Conservation (phyloP, 2,329 filamentous ascomycete species). For the Hymenoscyphus occultus region DNA sequence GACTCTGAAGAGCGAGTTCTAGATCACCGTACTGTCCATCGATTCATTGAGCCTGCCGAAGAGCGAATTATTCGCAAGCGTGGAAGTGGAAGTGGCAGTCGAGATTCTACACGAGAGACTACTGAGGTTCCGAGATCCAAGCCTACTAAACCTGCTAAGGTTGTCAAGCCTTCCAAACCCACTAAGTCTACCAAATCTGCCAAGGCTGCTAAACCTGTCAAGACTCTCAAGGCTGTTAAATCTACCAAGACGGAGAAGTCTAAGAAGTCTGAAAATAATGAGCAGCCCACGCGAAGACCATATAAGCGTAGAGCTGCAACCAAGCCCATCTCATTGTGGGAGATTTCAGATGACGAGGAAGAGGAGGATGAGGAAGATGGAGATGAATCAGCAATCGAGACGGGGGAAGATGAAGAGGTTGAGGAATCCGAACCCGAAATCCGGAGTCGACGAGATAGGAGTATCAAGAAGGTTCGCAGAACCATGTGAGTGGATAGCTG, state of each 20-base stretch:
- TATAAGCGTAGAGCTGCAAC: not conserved
- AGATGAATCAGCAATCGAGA: not conserved
- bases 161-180: not conserved
- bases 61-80: constrained; percentile 44
- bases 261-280: not conserved
- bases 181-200: not conserved
- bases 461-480: not conserved
- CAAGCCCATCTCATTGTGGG: not conserved
- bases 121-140: constrained; percentile 6
- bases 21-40: constrained; percentile 84
- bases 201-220: not conserved
- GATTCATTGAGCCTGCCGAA: constrained; percentile 72
- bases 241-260: not conserved
- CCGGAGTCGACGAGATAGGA: not conserved
- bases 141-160: not conserved
- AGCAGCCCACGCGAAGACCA: not conserved
- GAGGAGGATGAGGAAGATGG: not conserved
- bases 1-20: constrained; percentile 68
- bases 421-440: not conserved
- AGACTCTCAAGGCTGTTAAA: not conserved
- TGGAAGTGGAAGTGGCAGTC: constrained; percentile 25
- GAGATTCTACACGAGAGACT: constrained; percentile 22
- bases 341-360: not conserved
- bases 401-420: not conserved
- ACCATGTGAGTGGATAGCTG: not conserved